Evolutionary conservation across 352 stramenopile species (phyloP), one percentile per base, ranked within the genome.

Genomic region (Saprolegnia diclina): DNA sequence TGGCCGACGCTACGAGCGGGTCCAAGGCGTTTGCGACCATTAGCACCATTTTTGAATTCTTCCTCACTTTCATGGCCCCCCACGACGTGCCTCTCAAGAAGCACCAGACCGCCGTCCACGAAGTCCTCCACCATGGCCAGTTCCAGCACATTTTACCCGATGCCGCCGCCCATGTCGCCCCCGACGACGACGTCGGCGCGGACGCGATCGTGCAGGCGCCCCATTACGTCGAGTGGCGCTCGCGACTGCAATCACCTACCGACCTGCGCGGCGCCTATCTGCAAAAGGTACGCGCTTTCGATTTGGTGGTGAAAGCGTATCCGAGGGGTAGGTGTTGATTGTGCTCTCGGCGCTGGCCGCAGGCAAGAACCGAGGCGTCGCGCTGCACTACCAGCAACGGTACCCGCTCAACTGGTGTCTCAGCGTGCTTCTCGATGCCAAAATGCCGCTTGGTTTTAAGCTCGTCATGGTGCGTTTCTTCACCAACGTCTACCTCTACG

Each of bases 391-490:
- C 26, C 57, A 66, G 42, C 38, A 66, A 40, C 37, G 35, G 13
- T 66, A 42, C 22, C 57, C 57, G 11, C 19, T 66, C 7, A 66
- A 66, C 38, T 55, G 48, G 40, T 29, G 48, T 19, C 26, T 66
- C n/a, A 66, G 37, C 5, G n/a, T 55, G 5, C 57, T 66, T 9
- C 22, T 66, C 18, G 57, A 66, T 50, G 57, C 57, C 21, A 66
- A 66, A 22, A 54, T 66, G 57, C 57, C 57, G 3, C 48, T 66
- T 6, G 57, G 57, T 4, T 40, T 66, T 24, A 66, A 66, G 29
- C 53, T 54, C 29, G 57, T 55, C 42, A 21, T 24, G 11, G 5
- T 14, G 11, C 57, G 57, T 5, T 66, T 42, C 42, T 53, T 66
- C 19, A 66, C 40, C 5, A 21, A 54, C 21, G 57, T 66, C 21